Evolutionary conservation across 176 grass and related monocot genomes (phyloP).

Genomic region (Phoenix roebelenii): DNA sequence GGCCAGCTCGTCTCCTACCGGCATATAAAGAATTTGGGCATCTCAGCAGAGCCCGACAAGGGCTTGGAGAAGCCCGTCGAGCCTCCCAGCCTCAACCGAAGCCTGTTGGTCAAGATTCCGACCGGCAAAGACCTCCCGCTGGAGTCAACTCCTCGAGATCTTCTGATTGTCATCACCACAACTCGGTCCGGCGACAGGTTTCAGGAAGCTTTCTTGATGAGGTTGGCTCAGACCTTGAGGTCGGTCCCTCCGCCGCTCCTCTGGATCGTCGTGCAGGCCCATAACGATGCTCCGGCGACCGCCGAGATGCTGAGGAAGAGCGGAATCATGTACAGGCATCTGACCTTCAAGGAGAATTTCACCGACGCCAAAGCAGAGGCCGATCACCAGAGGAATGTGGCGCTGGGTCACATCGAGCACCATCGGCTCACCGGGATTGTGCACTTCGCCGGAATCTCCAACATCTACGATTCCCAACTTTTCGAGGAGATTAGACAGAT

Average conservation of each 20-base stretch:
- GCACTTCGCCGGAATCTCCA: conserved; percentile 7
- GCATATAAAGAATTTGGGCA: neutral
- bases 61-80: conserved; percentile 8
- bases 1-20: neutral
- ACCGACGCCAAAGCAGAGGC: conserved; percentile 35
- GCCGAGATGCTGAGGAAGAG: conserved; percentile 66
- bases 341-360: conserved; percentile 88
- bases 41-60: conserved; percentile 5
- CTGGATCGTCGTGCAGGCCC: conserved; percentile 82
- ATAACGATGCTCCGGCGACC: conserved; percentile 31
- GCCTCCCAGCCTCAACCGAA: conserved; percentile 13
- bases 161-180: conserved; percentile 84
- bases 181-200: conserved; percentile 34
- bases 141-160: conserved; percentile 10
- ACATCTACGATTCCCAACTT: conserved; percentile 10
- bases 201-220: conserved; percentile 37
- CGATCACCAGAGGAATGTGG: conserved; percentile 84
- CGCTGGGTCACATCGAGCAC: conserved; percentile 65
- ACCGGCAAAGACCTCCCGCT: neutral
- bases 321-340: conserved; percentile 89
- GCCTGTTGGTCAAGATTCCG: neutral
- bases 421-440: conserved; percentile 10
- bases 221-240: conserved; percentile 61
- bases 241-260: conserved; percentile 64
- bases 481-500: conserved; percentile 14